Conservation (phyloP, 371 early-diverging fungal genomes). For the Paraphysoderma sedebokerense region DNA sequence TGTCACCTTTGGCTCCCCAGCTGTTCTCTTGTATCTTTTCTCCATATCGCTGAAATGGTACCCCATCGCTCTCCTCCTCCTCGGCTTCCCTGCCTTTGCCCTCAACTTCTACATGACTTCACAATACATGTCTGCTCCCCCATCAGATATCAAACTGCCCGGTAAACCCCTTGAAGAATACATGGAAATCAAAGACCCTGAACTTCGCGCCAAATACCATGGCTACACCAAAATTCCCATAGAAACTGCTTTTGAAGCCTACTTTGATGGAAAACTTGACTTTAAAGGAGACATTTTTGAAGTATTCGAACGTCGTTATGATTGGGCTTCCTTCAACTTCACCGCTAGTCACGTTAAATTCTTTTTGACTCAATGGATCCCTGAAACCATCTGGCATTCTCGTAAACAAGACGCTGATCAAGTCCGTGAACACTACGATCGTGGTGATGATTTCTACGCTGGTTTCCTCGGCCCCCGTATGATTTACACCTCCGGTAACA, state of each 20-base stretch:
- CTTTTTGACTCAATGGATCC: conserved; percentile 87
- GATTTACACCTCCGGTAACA: conserved; percentile 90
- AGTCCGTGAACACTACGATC: conserved; percentile 93
- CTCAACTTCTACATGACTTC: conserved; percentile 25
- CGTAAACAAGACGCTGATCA: conserved; percentile 90
- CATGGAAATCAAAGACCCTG: conserved; percentile 66
- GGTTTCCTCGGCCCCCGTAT: conserved; percentile 84
- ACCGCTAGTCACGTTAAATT: conserved; percentile 71
- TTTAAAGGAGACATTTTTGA: conserved; percentile 73
- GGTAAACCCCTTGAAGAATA: conserved; percentile 66
- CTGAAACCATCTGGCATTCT: conserved; percentile 86
- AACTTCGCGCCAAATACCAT: conserved; percentile 44
- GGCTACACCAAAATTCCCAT: conserved; percentile 81
- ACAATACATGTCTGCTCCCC: background rate
- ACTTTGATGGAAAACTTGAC: conserved; percentile 88
- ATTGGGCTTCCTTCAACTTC: conserved; percentile 81
- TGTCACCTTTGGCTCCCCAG: conserved; percentile 37
- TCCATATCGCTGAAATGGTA: conserved; percentile 37
- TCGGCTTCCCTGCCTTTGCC: conserved; percentile 51
- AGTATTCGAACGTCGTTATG: conserved; percentile 77
- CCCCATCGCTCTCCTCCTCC: conserved; percentile 33
- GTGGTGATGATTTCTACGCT: conserved; percentile 92
- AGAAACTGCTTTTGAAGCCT: conserved; percentile 88
- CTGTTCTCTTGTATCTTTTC: conserved; percentile 27
- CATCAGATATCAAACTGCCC: conserved; percentile 34